Evolutionary conservation across 257 asterid genomes (phyloP).

Genomic region (Buddleja alternifolia): DNA sequence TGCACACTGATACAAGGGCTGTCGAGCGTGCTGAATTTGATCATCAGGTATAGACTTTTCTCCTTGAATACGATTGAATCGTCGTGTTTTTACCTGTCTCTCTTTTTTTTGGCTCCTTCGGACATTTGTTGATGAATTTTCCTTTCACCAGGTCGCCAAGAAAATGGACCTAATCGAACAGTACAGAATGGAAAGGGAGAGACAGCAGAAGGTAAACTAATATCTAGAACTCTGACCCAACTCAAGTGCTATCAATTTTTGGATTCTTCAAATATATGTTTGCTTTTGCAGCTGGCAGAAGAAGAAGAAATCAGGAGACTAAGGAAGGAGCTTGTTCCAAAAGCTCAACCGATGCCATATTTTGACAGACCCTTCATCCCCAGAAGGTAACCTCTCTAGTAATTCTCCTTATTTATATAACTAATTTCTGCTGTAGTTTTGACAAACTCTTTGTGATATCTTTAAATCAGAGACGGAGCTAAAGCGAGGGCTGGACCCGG

Average conservation of each 20-base stretch:
- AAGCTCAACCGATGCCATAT: slow-evolving; percentile 84
- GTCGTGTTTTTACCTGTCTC: too few species aligned
- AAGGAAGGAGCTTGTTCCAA: slow-evolving; percentile 77
- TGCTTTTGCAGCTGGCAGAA: slow-evolving; percentile 58
- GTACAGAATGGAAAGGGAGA: slow-evolving; percentile 64
- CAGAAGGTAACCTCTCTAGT: slow-evolving; percentile 45
- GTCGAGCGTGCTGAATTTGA: slow-evolving; percentile 78
- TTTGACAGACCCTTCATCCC: slow-evolving; percentile 80
- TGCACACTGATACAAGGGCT: slow-evolving; percentile 76
- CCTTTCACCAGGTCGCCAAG: slow-evolving; percentile 49
- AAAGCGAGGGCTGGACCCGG: too few species aligned
- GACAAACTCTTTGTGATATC: not conserved
- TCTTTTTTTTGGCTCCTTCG: too few species aligned
- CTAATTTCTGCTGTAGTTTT: not conserved
- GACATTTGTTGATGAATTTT: not conserved
- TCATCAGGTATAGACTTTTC: slow-evolving; percentile 47
- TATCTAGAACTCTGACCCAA: not conserved
- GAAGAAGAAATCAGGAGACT: slow-evolving; percentile 79
- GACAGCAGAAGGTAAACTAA: slow-evolving; percentile 61
- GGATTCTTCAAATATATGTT: slow-evolving; percentile 1
- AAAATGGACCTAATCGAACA: slow-evolving; percentile 61
- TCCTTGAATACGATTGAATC: not conserved
- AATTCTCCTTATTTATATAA: not conserved
- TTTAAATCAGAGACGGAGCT: too few species aligned
- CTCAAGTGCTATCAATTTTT: not conserved